phyloP scores from a whole-genome alignment of 2,329 filamentous ascomycete species.

The Periconia digitata region DNA sequence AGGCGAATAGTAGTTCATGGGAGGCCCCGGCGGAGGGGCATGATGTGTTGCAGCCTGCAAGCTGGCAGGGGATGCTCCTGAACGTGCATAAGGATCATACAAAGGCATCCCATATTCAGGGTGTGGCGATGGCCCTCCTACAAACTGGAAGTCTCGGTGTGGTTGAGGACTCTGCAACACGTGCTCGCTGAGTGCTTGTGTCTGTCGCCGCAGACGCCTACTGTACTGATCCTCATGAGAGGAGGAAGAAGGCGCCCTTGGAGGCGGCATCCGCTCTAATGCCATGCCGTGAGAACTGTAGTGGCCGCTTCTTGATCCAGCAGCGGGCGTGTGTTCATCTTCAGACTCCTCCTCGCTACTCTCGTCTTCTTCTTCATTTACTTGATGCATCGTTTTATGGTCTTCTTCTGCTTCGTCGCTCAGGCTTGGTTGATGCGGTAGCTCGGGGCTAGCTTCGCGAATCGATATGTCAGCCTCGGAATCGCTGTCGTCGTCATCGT shows the following conservation, averaged over 20 bases:
- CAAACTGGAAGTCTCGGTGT: conserved; percentile 32
- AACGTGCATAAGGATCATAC: conserved; percentile 28
- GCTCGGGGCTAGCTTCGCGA: conserved; percentile 36
- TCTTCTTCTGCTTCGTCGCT: conserved; percentile 13
- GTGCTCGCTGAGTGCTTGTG: conserved; percentile 37
- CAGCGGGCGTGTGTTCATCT: conserved; percentile 6
- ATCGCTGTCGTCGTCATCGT: conserved; percentile 4
- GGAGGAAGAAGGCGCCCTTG: conserved; percentile 22
- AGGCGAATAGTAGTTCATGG: conserved; percentile 28
- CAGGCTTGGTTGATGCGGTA: conserved; percentile 20
- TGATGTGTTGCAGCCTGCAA: conserved; percentile 21
- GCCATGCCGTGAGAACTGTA: conserved; percentile 15
- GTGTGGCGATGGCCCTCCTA: conserved; percentile 25
- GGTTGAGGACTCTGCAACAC: conserved; percentile 40
- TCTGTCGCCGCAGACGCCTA: conserved; percentile 31
- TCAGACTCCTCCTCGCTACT: conserved; percentile 10
- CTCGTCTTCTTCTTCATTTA: conserved; percentile 13
- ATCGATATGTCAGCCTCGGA: conserved; percentile 31
- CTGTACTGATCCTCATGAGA: conserved; percentile 28
- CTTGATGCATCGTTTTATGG: conserved; percentile 12
- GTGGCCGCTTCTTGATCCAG: conserved; percentile 7
- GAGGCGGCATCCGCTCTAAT: conserved; percentile 19
- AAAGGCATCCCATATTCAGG: conserved; percentile 27
- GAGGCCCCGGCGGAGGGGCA: conserved; percentile 21
- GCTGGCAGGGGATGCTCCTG: conserved; percentile 26